Base-by-base conservation (phyloP, 164 flowering plant species). In the Cinnamomum micranthum region DNA sequence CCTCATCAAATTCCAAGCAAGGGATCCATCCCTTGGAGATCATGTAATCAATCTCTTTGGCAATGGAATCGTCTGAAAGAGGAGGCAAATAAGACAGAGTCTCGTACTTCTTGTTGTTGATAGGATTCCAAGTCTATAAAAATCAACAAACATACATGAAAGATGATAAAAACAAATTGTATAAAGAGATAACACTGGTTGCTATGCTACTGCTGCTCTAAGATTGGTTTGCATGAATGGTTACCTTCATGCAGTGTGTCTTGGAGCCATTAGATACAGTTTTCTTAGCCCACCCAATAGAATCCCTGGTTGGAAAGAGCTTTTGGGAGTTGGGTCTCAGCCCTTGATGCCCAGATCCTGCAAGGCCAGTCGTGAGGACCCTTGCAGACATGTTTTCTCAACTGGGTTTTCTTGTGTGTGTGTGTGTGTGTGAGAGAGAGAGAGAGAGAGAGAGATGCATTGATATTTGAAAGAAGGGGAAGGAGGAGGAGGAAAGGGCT, bases 1-100 rank as follows among this genome's bases (percentile, higher is more conserved):
- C 96, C 87, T 84, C 86, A 64, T 90, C 89, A 73, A 91, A 90
- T 76, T 91, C 96, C 71, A 90, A 85, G 77, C 89, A 89, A 27
- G 92, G 92, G 73, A 90, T 77, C 96, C 94, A 91, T 27, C 86
- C 91, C 47, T 88, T 88, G 20, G 81, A 71, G 33, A 90, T 70
- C 89, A 91, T 87, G 89, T 83, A 90, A 50, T 88, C 90, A 22
- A 91, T 77, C 82, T 91, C 89, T 80, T 82, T 91, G 0, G 87
- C 87, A 4, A 88, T 82, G 2, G 87, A 86, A 2, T 88, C 88
- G 14, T 88, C 88, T 0, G 90, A 73, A 63, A 88, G 92, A 17
- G 93, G 88, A 19, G 91, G 92, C 11, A 91, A 79, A 77, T 91
- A 88, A 4, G 96, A 90, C 12, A 90, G 87, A 1, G 93, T 80